Evolutionary conservation across 1,284 basidiomycete genomes (phyloP).

Genomic region (Vanrija humicola): DNA sequence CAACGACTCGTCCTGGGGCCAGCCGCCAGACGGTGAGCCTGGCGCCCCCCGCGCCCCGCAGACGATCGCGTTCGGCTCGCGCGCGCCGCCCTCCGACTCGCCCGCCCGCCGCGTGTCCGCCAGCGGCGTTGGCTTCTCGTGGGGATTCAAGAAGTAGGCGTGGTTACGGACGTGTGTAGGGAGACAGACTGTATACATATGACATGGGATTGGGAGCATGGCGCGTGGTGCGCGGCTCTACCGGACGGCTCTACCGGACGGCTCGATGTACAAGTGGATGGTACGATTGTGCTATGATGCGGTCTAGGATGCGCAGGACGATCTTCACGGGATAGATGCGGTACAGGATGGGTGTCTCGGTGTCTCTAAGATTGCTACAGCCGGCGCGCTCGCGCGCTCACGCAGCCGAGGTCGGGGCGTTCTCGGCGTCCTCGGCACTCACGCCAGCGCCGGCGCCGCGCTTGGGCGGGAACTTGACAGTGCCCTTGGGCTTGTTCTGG

Average conservation of each 20-base stretch:
- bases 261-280: too few relatives aligned
- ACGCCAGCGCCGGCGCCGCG: neutral
- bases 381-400: neutral
- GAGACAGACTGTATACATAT: neutral
- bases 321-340: neutral
- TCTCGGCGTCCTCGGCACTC: neutral
- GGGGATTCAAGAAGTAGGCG: constrained; percentile 4
- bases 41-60: neutral
- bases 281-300: too few relatives aligned
- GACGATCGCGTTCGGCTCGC: constrained; percentile 1
- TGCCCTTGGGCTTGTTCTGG: neutral
- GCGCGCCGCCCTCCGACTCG: neutral
- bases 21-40: neutral
- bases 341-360: neutral
- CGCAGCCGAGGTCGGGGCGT: neutral
- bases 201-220: neutral
- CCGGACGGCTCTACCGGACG: too few relatives aligned
- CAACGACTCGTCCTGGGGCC: neutral
- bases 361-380: neutral
- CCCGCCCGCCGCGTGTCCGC: neutral
- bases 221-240: neutral
- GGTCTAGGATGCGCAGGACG: neutral
- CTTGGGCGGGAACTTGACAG: neutral
- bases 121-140: constrained; percentile 6
- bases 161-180: neutral